Conservation (phyloP, 2,329 filamentous ascomycete genomes). For the Alternaria brassicae region DNA sequence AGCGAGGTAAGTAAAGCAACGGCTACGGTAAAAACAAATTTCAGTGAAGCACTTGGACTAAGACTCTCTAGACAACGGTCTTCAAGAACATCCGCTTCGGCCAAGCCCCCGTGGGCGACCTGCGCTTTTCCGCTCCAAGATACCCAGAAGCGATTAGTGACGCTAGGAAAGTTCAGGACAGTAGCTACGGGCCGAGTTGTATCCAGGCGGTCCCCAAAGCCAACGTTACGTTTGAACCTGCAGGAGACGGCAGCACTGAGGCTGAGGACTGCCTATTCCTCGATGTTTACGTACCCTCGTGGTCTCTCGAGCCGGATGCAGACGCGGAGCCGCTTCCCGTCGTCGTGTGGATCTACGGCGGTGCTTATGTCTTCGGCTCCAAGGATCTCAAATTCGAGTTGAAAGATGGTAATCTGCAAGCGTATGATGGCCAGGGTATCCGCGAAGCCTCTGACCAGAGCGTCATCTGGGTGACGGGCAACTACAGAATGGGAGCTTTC, state of each 20-base stretch:
- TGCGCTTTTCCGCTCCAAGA: not conserved
- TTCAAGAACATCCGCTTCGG: not conserved
- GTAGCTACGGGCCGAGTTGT: not conserved
- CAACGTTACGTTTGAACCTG: not conserved
- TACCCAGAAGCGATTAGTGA: not conserved
- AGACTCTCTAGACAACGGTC: not conserved
- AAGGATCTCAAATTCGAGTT: not conserved
- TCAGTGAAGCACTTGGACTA: not conserved
- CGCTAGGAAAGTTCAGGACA: not conserved
- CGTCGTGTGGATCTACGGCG: not conserved
- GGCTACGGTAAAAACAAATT: not conserved
- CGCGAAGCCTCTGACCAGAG: rapidly evolving
- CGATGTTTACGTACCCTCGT: not conserved
- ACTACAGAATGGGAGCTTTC: not conserved
- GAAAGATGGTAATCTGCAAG: not conserved
- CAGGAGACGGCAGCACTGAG: not conserved
- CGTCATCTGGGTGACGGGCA: not conserved
- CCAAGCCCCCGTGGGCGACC: not conserved
- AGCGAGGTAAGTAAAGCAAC: not conserved
- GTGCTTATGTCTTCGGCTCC: not conserved
- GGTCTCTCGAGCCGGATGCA: not conserved
- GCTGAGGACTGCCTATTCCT: not conserved
- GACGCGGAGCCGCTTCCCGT: not conserved
- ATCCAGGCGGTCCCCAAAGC: not conserved
- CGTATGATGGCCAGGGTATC: not conserved